Evolutionary conservation across 352 stramenopile species (phyloP), one percentile per base, ranked within the genome.

Genomic region (Elongisporangium undulatum): DNA sequence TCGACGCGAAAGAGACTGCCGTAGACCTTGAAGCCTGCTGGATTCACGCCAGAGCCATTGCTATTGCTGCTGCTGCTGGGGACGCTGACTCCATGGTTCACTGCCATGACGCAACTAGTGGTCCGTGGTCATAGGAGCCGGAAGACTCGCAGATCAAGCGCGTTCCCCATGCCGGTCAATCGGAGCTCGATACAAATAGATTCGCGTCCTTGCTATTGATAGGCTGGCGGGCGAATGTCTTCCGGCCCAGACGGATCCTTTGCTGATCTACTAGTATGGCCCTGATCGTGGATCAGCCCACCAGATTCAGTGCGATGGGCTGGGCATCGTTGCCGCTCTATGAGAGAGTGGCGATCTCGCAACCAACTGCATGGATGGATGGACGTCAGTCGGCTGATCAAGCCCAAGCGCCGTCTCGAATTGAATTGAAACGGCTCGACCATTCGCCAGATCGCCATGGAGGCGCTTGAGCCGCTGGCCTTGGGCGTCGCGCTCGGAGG

Each of bases 1-100:
- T 92, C 83, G 17, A 92, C 77, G 61, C 92, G 86, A 66, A 96
- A 96, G 12, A 90, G 56, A 22, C 77, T 88, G 16, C 84, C 82
- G 58, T 92, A 94, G 19, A 94, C 87, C 29, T 87, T 93, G 62
- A 91, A 93, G 29, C 65, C 67, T 6, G 62, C 59, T 20, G 51
- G 34, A n/a, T 53, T 45, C 10, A 45, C 34, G 1, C 34, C 34
- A 45, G 34, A 45, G 10, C 10, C n/a, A n/a, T n/a, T 39, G 29
- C 10, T 9, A 39, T 39, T 39, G 34, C 34, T 45, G 34, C 0
- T 45, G 34, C 8, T 41, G 29, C 5, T 41, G 12, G 17, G 13
- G 34, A 45, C 23, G 23, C 23, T 26, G 23, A 26, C 23, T 17
- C 34, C 34, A 45, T 45, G 34, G 34, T 45, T 45, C 34, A 45